These are phyloP conservation scores for Cornus kousa DNA, from an alignment of 148 eudicot species.

Conservation along the genomic window DNA sequence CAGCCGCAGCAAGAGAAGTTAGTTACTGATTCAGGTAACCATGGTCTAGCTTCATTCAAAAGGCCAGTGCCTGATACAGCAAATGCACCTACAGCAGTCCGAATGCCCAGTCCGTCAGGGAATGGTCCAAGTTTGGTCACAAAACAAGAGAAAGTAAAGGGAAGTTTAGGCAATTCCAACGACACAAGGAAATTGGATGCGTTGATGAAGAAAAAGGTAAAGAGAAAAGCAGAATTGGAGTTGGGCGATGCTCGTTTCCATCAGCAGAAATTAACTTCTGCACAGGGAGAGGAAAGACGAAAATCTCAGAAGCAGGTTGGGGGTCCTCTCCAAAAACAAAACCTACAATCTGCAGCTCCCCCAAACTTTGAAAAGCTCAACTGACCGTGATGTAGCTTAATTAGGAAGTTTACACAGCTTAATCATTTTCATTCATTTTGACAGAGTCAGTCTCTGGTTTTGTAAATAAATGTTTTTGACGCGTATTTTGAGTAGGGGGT, in stretches of 20 bases:
- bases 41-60: conserved; percentile 2
- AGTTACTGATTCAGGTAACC: conserved; percentile 3
- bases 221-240: conserved; percentile 57
- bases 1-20: conserved; percentile 11
- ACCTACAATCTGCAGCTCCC: conserved; percentile 23
- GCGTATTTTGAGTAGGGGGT: neutral
- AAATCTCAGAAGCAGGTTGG: conserved; percentile 45
- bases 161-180: conserved; percentile 29
- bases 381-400: conserved; percentile 21
- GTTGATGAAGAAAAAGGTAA: conserved; percentile 60
- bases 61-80: conserved; percentile 8
- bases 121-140: conserved; percentile 30
- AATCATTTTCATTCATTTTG: conserved; percentile 11
- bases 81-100: conserved; percentile 10
- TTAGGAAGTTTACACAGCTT: conserved; percentile 2
- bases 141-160: conserved; percentile 67
- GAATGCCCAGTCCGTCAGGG: conserved; percentile 25
- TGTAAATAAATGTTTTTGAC: conserved; percentile 21
- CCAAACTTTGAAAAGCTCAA: conserved; percentile 38
- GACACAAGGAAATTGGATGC: conserved; percentile 30
- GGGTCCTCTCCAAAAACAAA: conserved; percentile 32
- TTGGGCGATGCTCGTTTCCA: conserved; percentile 31
- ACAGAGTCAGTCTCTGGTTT: conserved; percentile 16
- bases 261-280: conserved; percentile 39
- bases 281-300: conserved; percentile 42